phyloP scores from a whole-genome alignment of 371 early-diverging fungal genomes.

The Basidiobolus meristosporus region DNA sequence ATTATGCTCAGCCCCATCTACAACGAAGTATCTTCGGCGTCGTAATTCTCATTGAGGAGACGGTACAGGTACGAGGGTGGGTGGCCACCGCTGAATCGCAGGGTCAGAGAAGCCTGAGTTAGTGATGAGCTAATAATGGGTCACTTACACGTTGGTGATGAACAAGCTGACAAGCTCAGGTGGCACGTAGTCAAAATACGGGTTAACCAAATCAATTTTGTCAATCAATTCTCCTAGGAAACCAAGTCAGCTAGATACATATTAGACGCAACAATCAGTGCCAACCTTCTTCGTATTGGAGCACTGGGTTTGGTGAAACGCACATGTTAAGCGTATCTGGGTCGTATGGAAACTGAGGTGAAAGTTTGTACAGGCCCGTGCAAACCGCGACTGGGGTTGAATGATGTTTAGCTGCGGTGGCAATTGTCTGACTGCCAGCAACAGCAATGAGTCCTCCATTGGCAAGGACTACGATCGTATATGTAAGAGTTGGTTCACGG shows the following conservation, averaged over 20 bases:
- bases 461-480: constrained; percentile 44
- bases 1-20: no score
- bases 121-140: neutral
- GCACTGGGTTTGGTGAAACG: constrained; percentile 61
- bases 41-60: constrained; percentile 56
- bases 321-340: constrained; percentile 59
- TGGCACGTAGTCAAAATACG: constrained; percentile 76
- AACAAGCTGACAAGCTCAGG: constrained; percentile 77
- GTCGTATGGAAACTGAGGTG: constrained; percentile 78
- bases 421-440: constrained; percentile 63
- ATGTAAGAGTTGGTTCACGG: neutral
- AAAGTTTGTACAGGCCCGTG: constrained; percentile 67
- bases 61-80: constrained; percentile 60
- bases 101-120: no score
- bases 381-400: constrained; percentile 76
- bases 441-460: constrained; percentile 83
- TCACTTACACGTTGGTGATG: constrained; percentile 70
- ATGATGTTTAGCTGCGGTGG: constrained; percentile 82
- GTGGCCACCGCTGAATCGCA: constrained; percentile 44
- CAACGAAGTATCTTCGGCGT: constrained; percentile 36
- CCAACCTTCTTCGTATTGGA: constrained; percentile 50
- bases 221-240: constrained; percentile 42
- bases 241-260: neutral
- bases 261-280: neutral
- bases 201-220: constrained; percentile 58